Conservation (phyloP, 2,329 filamentous ascomycete species). For the Penicillium sp. region DNA sequence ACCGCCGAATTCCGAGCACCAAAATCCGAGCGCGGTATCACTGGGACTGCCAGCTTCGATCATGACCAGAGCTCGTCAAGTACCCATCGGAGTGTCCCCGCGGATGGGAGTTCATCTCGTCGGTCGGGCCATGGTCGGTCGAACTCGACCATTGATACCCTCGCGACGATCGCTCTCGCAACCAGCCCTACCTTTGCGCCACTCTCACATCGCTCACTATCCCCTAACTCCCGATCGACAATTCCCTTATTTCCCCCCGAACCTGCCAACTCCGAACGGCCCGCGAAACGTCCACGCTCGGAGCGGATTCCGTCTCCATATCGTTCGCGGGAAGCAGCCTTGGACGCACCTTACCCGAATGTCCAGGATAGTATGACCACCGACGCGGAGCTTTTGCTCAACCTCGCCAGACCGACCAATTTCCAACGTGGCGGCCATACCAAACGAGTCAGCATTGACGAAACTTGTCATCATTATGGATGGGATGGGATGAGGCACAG, state of each 20-base stretch:
- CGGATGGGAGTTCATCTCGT: conserved; percentile 24
- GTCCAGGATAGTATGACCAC: conserved; percentile 42
- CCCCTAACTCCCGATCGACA: conserved; percentile 22
- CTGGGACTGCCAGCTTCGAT: conserved; percentile 24
- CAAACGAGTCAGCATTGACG: conserved; percentile 32
- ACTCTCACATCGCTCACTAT: conserved; percentile 30
- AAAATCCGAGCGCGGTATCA: conserved; percentile 28
- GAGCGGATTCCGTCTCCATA: conserved; percentile 49
- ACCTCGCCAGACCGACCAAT: conserved; percentile 40
- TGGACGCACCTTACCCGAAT: conserved; percentile 30
- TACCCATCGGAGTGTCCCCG: conserved; percentile 17
- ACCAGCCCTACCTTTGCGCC: conserved; percentile 44
- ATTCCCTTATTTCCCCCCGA: conserved; percentile 30
- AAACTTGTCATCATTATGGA: conserved; percentile 24
- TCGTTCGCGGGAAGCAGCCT: conserved; percentile 25
- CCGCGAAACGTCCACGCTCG: conserved; percentile 57
- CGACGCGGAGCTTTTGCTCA: conserved; percentile 47
- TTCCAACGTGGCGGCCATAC: conserved; percentile 25
- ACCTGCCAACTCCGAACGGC: conserved; percentile 42
- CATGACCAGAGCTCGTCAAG: conserved; percentile 20
- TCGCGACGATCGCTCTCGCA: conserved; percentile 49
- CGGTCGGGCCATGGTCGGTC: conserved; percentile 41
- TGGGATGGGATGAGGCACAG: conserved; percentile 22
- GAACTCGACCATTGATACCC: conserved; percentile 46
- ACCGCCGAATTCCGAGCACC: conserved; percentile 28